Percentiles rank a stretch among this genome's conserved stretches.
phyloP scores from a whole-genome alignment of 177 flowering plant species.

The Vitis hybrid region DNA sequence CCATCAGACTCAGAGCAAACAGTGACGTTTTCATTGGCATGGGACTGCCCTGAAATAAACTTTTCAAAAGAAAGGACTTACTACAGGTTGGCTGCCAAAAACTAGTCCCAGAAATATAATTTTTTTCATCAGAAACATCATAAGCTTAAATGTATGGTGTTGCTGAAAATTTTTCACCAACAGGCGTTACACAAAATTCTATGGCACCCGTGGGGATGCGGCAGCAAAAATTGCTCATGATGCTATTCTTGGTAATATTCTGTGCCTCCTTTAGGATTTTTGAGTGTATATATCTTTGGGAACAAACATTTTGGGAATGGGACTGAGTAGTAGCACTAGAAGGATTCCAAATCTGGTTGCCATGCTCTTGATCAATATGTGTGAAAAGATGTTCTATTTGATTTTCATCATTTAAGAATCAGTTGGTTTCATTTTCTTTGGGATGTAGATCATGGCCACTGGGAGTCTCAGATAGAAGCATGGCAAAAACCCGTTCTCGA shows the following conservation, averaged over 20 bases:
- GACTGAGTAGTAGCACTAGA: neutral
- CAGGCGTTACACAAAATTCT: constrained; percentile 96
- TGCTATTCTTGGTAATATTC: constrained; percentile 72
- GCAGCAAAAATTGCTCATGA: constrained; percentile 83
- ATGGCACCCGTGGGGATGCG: constrained; percentile 67
- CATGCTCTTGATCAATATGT: neutral
- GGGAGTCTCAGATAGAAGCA: constrained; percentile 85
- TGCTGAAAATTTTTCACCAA: constrained; percentile 11
- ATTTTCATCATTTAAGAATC: too few species aligned
- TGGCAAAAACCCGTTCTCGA: constrained; percentile 90
- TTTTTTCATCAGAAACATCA: too few species aligned
- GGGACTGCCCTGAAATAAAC: constrained; percentile 84
- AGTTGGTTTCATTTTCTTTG: constrained; percentile 8
- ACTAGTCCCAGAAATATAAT: neutral
- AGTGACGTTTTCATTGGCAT: constrained; percentile 84
- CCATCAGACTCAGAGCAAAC: constrained; percentile 49
- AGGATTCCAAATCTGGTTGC: neutral
- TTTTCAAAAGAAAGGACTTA: constrained; percentile 68
- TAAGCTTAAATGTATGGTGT: too few species aligned
- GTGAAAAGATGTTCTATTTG: neutral
- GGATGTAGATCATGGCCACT: constrained; percentile 56
- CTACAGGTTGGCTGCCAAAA: constrained; percentile 48
- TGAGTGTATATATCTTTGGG: neutral
- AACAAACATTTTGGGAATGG: neutral
- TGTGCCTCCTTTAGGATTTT: neutral